phyloP scores from a whole-genome alignment of 306 rosid genomes.

The Inga oerstediana region DNA sequence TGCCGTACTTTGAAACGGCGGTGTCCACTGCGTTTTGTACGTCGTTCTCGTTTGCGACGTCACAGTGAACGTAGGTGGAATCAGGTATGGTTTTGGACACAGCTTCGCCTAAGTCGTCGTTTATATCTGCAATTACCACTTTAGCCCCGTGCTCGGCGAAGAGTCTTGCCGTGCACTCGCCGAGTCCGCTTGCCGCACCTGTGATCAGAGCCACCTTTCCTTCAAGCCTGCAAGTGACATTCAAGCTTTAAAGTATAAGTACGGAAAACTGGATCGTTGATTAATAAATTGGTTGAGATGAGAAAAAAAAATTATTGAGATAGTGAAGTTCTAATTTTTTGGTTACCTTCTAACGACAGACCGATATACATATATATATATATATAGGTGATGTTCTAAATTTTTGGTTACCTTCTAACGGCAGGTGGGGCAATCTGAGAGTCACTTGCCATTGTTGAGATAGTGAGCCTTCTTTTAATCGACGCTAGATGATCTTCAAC shows the following conservation, averaged over 20 bases:
- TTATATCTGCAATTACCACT: constrained; percentile 48
- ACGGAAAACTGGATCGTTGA: too few species aligned
- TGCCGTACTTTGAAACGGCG: constrained; percentile 41
- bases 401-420: neutral
- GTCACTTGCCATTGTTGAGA: neutral
- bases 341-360: neutral
- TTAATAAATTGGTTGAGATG: too few species aligned
- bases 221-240: constrained; percentile 41
- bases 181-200: constrained; percentile 59
- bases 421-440: neutral
- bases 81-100: neutral
- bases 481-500: neutral
- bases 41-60: constrained; percentile 47
- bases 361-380: too few species aligned
- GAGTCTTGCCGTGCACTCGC: constrained; percentile 48
- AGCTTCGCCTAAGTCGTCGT: neutral
- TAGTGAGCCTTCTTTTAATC: too few species aligned
- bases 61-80: constrained; percentile 49
- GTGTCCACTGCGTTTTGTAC: constrained; percentile 38
- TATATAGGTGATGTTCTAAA: too few species aligned
- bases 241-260: neutral
- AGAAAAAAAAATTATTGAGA: too few species aligned
- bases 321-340: too few species aligned
- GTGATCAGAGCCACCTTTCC: constrained; percentile 65
- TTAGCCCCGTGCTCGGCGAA: constrained; percentile 53